Base-by-base conservation (phyloP, 768 basidiomycete species). In the Daedalea quercina region DNA sequence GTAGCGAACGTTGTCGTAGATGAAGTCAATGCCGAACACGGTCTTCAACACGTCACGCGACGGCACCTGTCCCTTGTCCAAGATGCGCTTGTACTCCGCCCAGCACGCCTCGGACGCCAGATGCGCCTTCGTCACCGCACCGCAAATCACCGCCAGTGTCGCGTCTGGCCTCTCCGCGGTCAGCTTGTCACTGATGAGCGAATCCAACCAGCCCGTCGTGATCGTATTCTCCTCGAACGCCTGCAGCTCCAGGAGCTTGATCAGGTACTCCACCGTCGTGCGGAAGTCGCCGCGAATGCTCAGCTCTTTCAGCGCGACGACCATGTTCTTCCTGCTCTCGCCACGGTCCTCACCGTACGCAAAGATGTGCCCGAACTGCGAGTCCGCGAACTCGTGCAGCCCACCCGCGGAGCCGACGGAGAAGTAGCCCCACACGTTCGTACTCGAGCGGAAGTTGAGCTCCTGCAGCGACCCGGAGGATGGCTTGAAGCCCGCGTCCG, bases 391-490 rank as follows among this genome's bases (percentile, higher is more conserved):
- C 70, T 99, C 94, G 71, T 99, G 96, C 50, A 99, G 81, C 68
- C 95, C 96, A 67, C 96, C 96, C 9, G 94, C 87, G 13, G 87
- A 87, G 42, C 82, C 84, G 62, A 99, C 96, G 15, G 96, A 98
- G 78, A 99, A 99, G 74, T 99, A 99, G 56, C 96, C 96, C 96
- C 96, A 99, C 43, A 99, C 96, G 57, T 99, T 99, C 43, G 93
- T 97, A 70, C 90, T 96, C 24, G 94, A 97, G 53, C 96, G 87
- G 85, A 99, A 99, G 71, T 98, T 99, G 60, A 99, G 90, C 66
- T 98, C 96, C 68, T 98, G 96, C 15, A 99, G 76, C 35, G 90
- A 87, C 58, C 96, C 96, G 2, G 92, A 94, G 1, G 96, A 98
- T 0, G 96, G 96, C 71, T 99, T 99, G 80, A 99, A 99, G 3